phyloP scores from a whole-genome alignment of 305 asterid species.

The Fraxinus xanthoxyloides region DNA sequence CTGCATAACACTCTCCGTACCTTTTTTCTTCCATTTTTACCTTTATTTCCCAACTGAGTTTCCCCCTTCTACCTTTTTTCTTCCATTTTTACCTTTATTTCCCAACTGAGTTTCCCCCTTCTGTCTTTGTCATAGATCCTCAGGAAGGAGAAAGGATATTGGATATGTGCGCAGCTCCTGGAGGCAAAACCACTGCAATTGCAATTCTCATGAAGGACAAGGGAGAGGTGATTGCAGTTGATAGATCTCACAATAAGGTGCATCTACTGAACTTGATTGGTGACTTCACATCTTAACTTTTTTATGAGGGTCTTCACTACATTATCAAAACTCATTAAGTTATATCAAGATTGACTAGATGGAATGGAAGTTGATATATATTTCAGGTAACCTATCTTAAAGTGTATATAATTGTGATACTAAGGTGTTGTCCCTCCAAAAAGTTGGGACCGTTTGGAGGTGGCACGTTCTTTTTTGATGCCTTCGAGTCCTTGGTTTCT shows the following conservation, averaged over 20 bases:
- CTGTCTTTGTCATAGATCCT: constrained; percentile 55
- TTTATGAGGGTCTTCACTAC: constrained; percentile 5
- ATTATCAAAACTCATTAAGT: constrained; percentile 2
- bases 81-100: constrained; percentile 13
- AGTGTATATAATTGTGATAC: background rate
- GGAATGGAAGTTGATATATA: background rate
- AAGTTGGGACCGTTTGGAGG: background rate
- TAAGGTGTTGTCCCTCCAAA: background rate
- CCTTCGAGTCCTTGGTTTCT: background rate
- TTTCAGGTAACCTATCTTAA: background rate
- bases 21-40: constrained; percentile 10
- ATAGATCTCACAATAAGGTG: constrained; percentile 99
- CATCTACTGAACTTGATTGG: constrained; percentile 55
- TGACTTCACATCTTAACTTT: constrained; percentile 26
- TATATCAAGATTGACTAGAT: constrained; percentile 11
- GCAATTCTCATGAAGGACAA: constrained; percentile 93
- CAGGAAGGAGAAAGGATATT: constrained; percentile 84
- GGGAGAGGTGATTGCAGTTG: constrained; percentile 85
- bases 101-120: constrained; percentile 21
- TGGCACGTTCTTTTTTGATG: background rate
- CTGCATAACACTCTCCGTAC: background rate
- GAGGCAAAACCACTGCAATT: constrained; percentile 95
- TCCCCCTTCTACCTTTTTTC: constrained; percentile 10
- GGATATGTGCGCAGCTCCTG: constrained; percentile 99
- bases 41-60: constrained; percentile 24